phyloP scores from a whole-genome alignment of 345 rosid species.

The Capsella bursapastoris region DNA sequence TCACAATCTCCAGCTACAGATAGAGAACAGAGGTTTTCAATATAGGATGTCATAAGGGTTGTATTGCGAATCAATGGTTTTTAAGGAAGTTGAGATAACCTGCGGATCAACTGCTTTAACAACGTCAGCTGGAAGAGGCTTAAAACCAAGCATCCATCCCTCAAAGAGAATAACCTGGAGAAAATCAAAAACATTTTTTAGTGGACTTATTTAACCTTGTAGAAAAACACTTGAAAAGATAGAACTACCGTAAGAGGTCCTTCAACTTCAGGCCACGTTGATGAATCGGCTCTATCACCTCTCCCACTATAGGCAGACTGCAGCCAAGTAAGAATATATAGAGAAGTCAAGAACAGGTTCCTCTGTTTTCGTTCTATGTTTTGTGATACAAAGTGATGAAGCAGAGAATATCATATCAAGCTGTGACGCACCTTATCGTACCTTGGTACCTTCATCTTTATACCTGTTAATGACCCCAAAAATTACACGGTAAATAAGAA shows the following conservation, averaged over 20 bases:
- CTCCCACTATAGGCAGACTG: conserved; percentile 92
- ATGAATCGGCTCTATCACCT: conserved; percentile 90
- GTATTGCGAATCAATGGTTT: not conserved
- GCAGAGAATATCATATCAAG: not conserved
- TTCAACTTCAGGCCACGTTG: conserved; percentile 88
- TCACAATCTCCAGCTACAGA: conserved; percentile 73
- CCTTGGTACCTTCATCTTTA: conserved; percentile 90
- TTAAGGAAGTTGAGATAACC: conserved; percentile 48
- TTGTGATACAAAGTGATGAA: conserved; percentile 14
- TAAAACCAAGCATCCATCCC: conserved; percentile 99
- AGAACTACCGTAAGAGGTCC: conserved; percentile 77
- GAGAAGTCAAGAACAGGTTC: conserved; percentile 1
- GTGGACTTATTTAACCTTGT: not conserved
- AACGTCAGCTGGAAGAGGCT: conserved; percentile 63
- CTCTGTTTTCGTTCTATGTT: not conserved
- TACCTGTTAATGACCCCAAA: conserved; percentile 55
- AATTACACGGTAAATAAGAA: conserved; percentile 29
- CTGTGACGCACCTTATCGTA: conserved; percentile 74
- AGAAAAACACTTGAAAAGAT: conserved; percentile 14
- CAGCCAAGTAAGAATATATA: conserved; percentile 35
- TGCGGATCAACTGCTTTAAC: conserved; percentile 85
- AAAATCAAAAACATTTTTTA: not conserved
- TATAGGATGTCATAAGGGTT: conserved; percentile 6
- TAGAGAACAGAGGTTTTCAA: conserved; percentile 14
- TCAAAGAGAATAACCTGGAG: conserved; percentile 80